phyloP scores from a whole-genome alignment of 2,329 filamentous ascomycete species.

The Parafenestella ontariensis region DNA sequence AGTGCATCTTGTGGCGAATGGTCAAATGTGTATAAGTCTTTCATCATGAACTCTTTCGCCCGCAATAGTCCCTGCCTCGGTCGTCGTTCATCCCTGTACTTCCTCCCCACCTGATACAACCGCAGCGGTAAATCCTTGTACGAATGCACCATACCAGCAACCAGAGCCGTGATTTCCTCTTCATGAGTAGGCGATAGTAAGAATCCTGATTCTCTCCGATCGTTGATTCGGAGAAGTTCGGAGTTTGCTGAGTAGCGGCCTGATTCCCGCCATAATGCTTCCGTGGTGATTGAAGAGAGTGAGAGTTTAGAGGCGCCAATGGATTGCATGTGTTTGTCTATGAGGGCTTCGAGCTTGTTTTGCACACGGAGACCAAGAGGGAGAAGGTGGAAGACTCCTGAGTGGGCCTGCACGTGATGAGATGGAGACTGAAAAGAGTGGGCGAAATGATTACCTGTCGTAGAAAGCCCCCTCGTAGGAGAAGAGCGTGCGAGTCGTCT shows the following conservation, averaged over 20 bases:
- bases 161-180: constrained; percentile 89
- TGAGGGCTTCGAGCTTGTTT: constrained; percentile 81
- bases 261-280: constrained; percentile 81
- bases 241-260: constrained; percentile 78
- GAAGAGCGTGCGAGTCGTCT: constrained; percentile 53
- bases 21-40: constrained; percentile 97
- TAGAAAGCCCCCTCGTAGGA: constrained; percentile 55
- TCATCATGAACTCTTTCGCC: constrained; percentile 94
- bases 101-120: constrained; percentile 90
- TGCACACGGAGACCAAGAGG: constrained; percentile 87
- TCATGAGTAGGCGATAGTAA: constrained; percentile 93
- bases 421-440: not conserved
- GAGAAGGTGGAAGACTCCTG: constrained; percentile 90
- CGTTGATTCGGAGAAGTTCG: constrained; percentile 84
- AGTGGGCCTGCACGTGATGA: constrained; percentile 68
- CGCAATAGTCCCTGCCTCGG: constrained; percentile 88
- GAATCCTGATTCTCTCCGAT: constrained; percentile 76
- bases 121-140: constrained; percentile 86
- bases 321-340: constrained; percentile 87
- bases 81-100: constrained; percentile 91
- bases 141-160: constrained; percentile 75
- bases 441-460: constrained; percentile 45
- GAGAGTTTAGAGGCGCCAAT: constrained; percentile 83
- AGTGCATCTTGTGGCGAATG: constrained; percentile 70
- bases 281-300: constrained; percentile 84